Conservation (phyloP, 352 stramenopile genomes). For the Phytopythium litorale region DNA sequence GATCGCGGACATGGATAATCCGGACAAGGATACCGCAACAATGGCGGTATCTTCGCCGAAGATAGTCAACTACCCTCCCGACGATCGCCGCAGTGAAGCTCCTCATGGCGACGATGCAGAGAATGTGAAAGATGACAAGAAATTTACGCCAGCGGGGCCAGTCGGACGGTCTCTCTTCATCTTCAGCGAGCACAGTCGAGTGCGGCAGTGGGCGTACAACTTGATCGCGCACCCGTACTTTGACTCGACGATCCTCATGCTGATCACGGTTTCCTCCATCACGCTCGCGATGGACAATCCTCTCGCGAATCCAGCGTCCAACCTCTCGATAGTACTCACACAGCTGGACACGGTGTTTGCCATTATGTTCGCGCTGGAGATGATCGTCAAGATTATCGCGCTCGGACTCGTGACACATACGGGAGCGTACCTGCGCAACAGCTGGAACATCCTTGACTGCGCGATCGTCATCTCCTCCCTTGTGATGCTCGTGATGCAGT, state of each 20-base stretch:
- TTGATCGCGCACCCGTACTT: conserved; percentile 72
- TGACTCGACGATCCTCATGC: conserved; percentile 67
- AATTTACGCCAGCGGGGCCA: background rate
- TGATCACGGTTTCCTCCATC: conserved; percentile 86
- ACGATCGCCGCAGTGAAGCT: conserved; percentile 2
- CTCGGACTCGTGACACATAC: conserved; percentile 69
- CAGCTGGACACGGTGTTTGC: conserved; percentile 74
- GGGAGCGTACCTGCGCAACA: conserved; percentile 73
- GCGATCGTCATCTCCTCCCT: conserved; percentile 85
- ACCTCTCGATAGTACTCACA: conserved; percentile 37
- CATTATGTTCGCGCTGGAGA: conserved; percentile 84
- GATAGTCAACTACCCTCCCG: background rate
- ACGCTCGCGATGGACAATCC: conserved; percentile 87
- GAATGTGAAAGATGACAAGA: conserved; percentile 2
- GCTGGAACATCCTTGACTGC: conserved; percentile 90
- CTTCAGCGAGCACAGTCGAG: conserved; percentile 37
- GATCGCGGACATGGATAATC: background rate
- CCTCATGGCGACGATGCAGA: conserved; percentile 3
- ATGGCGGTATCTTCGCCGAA: background rate
- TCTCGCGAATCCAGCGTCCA: conserved; percentile 48
- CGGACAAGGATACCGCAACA: background rate
- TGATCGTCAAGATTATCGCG: conserved; percentile 88
- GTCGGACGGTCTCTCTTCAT: conserved; percentile 37
- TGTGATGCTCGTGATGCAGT: conserved; percentile 57
- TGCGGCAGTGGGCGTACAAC: conserved; percentile 31